Conservation (phyloP, 2,329 filamentous ascomycete species). For the Aspergillus awamori region DNA sequence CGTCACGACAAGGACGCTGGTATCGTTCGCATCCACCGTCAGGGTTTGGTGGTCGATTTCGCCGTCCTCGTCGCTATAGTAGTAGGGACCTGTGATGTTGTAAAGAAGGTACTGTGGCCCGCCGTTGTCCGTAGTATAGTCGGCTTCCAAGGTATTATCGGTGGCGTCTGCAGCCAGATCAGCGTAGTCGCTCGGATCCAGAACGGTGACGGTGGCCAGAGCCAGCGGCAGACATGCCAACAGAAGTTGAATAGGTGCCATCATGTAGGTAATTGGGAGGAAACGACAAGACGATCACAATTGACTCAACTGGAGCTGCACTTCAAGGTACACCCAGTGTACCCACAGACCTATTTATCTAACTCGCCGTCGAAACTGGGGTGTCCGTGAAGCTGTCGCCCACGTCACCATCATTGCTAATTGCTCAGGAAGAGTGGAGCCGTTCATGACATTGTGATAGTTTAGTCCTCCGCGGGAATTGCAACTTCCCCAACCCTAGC, state of each 20-base stretch:
- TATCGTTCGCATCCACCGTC: conserved; percentile 22
- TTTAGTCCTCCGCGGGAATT: neutral
- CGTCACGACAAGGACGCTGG: conserved; percentile 20
- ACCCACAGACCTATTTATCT: neutral
- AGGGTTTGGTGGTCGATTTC: conserved; percentile 16
- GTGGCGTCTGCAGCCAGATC: conserved; percentile 1
- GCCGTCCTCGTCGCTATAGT: conserved; percentile 9
- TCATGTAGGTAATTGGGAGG: neutral
- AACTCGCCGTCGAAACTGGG: too few species aligned
- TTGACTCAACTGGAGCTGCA: neutral
- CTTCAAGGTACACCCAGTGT: neutral
- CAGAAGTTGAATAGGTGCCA: neutral
- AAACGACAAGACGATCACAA: neutral
- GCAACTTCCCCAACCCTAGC: too few species aligned
- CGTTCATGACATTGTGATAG: neutral
- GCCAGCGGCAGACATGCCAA: neutral
- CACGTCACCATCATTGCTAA: neutral
- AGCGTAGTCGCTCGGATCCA: conserved; percentile 11
- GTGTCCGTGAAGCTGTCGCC: neutral
- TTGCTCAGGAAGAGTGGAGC: neutral
- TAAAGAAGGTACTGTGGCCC: conserved; percentile 1
- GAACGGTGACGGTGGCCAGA: neutral
- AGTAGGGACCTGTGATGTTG: conserved; percentile 8
- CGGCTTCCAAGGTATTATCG: conserved; percentile 2
- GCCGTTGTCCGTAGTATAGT: conserved; percentile 7